phyloP scores from a whole-genome alignment of 148 eudicot species.

The Chenopodium berlandieri region DNA sequence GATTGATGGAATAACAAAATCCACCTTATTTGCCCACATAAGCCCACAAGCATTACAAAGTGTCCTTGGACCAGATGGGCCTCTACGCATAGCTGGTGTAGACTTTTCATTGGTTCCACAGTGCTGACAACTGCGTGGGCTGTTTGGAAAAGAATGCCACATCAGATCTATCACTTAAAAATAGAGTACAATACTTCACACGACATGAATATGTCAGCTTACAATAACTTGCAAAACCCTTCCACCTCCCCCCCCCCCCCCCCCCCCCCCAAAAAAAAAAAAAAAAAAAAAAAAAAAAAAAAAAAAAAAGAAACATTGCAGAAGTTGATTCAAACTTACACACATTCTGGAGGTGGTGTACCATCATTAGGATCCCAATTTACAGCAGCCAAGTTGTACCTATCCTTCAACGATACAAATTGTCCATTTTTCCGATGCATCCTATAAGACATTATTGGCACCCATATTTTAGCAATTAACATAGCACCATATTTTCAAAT shows the following conservation, averaged over 20 bases:
- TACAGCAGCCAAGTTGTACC: constrained; percentile 22
- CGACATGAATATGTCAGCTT: neutral
- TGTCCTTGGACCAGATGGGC: constrained; percentile 48
- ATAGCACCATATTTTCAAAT: neutral
- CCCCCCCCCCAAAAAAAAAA: neutral
- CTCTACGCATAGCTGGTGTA: constrained; percentile 51
- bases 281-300: neutral
- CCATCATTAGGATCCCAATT: constrained; percentile 30
- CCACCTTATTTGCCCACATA: constrained; percentile 52
- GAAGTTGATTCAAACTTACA: constrained; percentile 31
- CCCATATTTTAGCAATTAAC: constrained; percentile 15
- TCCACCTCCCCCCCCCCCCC: neutral
- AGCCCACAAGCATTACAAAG: constrained; percentile 54
- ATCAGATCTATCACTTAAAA: neutral
- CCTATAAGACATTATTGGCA: constrained; percentile 24
- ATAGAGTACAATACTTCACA: constrained; percentile 2
- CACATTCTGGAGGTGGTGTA: constrained; percentile 27
- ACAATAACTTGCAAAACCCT: neutral
- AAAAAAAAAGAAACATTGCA: neutral
- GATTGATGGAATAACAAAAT: neutral
- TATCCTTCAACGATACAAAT: constrained; percentile 33
- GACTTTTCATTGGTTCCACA: constrained; percentile 42
- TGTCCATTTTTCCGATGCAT: constrained; percentile 47
- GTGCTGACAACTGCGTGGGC: constrained; percentile 38
- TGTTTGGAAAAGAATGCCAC: constrained; percentile 7